A percentile compares a stretch with the other conserved stretches of the same genome.
Evolutionary conservation across 305 asterid species (phyloP).

Genomic region (Petunia hybrid): DNA sequence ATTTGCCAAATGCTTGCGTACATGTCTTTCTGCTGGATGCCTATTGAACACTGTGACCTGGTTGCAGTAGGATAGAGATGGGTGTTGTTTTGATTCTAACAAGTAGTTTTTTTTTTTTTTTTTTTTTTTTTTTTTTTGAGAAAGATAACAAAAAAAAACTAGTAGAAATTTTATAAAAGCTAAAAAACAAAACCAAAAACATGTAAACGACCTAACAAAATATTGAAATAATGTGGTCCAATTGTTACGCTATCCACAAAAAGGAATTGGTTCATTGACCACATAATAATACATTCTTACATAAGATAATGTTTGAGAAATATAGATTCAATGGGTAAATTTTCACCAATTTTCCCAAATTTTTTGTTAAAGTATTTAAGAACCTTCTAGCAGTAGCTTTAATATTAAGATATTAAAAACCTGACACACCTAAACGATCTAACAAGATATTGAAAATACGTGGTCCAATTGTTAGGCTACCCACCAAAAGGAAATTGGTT

Average conservation of each 20-base stretch:
- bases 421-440: not conserved
- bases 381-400: no score
- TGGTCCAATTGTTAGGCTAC: constrained; percentile 22
- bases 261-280: constrained; percentile 21
- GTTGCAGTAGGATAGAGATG: constrained; percentile 6
- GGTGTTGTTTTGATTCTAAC: not conserved
- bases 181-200: not conserved
- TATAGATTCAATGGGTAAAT: not conserved
- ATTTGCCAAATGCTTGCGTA: not conserved
- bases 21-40: constrained; percentile 20
- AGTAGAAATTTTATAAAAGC: not conserved
- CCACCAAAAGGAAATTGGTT: constrained; percentile 21
- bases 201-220: not conserved
- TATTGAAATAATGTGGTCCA: constrained; percentile 3
- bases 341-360: not conserved
- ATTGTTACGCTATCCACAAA: constrained; percentile 3
- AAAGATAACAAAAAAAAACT: no score
- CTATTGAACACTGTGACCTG: not conserved
- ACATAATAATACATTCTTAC: constrained; percentile 9
- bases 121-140: no score
- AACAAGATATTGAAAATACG: not conserved
- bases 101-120: no score
- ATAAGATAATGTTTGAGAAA: not conserved
- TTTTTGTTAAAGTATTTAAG: no score
- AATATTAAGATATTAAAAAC: not conserved